phyloP scores from a whole-genome alignment of 352 stramenopile genomes.

The Phytopythium oedochilum region DNA sequence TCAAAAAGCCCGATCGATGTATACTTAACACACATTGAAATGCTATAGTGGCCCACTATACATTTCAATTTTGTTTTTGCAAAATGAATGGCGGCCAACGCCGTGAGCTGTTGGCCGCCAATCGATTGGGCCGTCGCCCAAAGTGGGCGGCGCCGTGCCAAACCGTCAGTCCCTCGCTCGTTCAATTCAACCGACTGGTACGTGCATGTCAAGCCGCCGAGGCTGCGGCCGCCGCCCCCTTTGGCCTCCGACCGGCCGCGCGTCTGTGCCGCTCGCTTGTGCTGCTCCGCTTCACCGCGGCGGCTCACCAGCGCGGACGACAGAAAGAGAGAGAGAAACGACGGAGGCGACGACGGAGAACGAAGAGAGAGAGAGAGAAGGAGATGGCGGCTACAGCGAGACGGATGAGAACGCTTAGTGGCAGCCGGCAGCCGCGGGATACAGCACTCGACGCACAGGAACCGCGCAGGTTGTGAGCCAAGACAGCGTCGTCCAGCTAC shows the following conservation, averaged over 20 bases:
- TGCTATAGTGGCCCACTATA: too few species aligned
- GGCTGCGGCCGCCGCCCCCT: conserved; percentile 1
- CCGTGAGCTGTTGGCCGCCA: conserved; percentile 51
- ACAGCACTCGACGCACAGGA: neutral
- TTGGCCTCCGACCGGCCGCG: neutral
- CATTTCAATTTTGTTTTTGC: too few species aligned
- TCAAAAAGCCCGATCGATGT: too few species aligned
- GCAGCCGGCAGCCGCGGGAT: neutral
- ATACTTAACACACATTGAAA: too few species aligned
- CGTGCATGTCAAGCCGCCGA: conserved; percentile 19
- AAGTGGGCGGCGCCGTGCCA: conserved; percentile 16
- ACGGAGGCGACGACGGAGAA: neutral
- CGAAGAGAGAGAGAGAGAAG: neutral
- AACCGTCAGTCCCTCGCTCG: conserved; percentile 84
- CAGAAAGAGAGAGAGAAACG: too few species aligned
- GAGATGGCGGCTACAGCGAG: neutral
- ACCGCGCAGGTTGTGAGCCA: neutral
- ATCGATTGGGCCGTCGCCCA: conserved; percentile 61
- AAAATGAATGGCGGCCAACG: conserved; percentile 11
- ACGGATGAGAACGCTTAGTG: too few species aligned
- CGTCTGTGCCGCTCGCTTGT: too few species aligned
- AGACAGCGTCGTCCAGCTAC: neutral
- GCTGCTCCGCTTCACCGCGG: too few species aligned
- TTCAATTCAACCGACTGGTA: conserved; percentile 88
- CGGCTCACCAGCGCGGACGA: too few species aligned